These are phyloP conservation scores for Spirogloea muscicola DNA, from an alignment of 139 green algal genomes.

Conservation along the genomic window DNA sequence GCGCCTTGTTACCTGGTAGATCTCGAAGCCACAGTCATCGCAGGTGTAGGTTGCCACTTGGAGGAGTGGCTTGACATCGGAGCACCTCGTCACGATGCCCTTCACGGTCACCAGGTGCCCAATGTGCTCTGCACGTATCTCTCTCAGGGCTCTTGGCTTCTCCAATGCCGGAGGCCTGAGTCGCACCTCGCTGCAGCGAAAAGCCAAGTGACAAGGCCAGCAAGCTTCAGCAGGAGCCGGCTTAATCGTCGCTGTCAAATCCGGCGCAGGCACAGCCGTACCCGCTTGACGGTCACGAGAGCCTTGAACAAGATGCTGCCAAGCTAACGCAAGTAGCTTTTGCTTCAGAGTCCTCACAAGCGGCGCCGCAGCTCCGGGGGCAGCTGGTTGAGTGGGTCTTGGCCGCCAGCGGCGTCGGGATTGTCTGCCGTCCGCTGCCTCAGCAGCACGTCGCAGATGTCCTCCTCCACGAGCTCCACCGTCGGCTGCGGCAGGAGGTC, in stretches of 20 bases:
- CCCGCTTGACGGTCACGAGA: too few relatives aligned
- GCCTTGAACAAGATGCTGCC: too few relatives aligned
- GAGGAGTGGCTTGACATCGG: slow-evolving; percentile 88
- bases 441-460: slow-evolving; percentile 79
- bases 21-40: slow-evolving; percentile 76
- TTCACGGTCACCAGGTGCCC: slow-evolving; percentile 83
- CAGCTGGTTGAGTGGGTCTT: slow-evolving; percentile 52
- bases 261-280: too few relatives aligned
- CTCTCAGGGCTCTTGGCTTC: slow-evolving; percentile 58
- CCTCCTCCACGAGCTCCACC: slow-evolving; percentile 41
- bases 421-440: slow-evolving; percentile 17
- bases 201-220: too few relatives aligned
- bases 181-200: slow-evolving; percentile 66
- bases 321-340: too few relatives aligned
- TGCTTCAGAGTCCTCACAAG: too few relatives aligned
- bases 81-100: slow-evolving; percentile 86
- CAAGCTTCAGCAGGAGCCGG: too few relatives aligned
- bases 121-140: slow-evolving; percentile 70
- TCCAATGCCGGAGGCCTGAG: slow-evolving; percentile 53
- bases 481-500: slow-evolving; percentile 59
- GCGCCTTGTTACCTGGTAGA: slow-evolving; percentile 83
- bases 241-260: too few relatives aligned
- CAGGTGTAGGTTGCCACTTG: slow-evolving; percentile 93
- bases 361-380: slow-evolving; percentile 74
- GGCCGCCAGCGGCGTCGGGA: too few relatives aligned